A percentile compares a stretch with the other conserved stretches of the same genome.
phyloP scores from a whole-genome alignment of 768 basidiomycete genomes.

The Hypholoma sublateritium region DNA sequence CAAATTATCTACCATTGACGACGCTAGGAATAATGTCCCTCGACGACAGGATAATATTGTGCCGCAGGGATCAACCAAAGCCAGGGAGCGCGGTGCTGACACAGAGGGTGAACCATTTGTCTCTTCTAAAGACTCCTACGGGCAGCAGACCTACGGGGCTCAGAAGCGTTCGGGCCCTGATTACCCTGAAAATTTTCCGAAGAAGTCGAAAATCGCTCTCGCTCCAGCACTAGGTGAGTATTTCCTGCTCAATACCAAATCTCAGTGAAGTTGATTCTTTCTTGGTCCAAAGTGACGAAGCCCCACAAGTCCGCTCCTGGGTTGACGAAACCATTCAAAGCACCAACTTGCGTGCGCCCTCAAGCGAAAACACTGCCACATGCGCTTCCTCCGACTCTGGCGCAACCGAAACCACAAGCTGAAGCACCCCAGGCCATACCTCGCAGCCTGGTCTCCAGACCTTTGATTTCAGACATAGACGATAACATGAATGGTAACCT shows the following conservation, averaged over 20 bases:
- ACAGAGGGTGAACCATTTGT: not conserved
- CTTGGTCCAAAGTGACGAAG: slow-evolving; percentile 12
- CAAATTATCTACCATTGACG: slow-evolving; percentile 45
- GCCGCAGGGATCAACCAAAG: not conserved
- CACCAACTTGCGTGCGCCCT: slow-evolving; percentile 33
- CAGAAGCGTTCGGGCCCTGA: slow-evolving; percentile 19
- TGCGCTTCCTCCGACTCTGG: not conserved
- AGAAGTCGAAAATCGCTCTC: slow-evolving; percentile 34
- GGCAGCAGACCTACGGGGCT: not conserved
- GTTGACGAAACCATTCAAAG: slow-evolving; percentile 46
- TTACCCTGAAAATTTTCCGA: slow-evolving; percentile 13
- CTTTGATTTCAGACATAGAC: no score
- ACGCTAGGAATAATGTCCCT: slow-evolving; percentile 24
- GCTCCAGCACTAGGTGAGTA: slow-evolving; percentile 26
- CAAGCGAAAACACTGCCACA: slow-evolving; percentile 2
- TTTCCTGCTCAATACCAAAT: slow-evolving; percentile 28
- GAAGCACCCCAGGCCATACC: not conserved
- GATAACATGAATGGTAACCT: no score
- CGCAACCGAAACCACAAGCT: not conserved
- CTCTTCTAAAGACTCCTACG: not conserved
- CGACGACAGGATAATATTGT: not conserved
- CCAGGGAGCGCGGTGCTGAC: not conserved
- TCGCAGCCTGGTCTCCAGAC: not conserved
- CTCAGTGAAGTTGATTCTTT: slow-evolving; percentile 17
- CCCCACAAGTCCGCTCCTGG: slow-evolving; percentile 18